Percentiles rank a stretch among this genome's conserved stretches.
These are phyloP conservation scores for Fusarium duplospermum DNA, from an alignment of 2,329 filamentous ascomycete species.

Conservation along the genomic window DNA sequence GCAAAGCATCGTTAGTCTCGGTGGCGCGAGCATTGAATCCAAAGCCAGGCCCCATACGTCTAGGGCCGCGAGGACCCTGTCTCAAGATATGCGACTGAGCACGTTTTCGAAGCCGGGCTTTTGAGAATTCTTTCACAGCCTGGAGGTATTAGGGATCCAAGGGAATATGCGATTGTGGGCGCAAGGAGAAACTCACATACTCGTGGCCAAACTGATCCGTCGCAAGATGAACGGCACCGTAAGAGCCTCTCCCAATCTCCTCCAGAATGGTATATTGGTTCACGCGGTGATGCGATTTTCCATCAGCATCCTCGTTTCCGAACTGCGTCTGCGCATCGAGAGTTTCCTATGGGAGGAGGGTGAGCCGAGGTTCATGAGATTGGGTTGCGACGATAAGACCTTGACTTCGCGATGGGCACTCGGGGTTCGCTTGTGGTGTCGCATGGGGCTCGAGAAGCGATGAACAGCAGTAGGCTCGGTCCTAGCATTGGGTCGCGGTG, in stretches of 20 bases:
- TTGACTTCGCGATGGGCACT: slow-evolving; percentile 69
- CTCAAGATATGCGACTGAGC: slow-evolving; percentile 89
- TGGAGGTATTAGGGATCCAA: slow-evolving; percentile 52
- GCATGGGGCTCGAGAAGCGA: slow-evolving; percentile 64
- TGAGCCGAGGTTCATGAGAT: slow-evolving; percentile 16
- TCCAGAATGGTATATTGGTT: slow-evolving; percentile 96
- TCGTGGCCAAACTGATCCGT: slow-evolving; percentile 91
- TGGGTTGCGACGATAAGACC: slow-evolving; percentile 49
- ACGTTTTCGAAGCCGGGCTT: slow-evolving; percentile 87
- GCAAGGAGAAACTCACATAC: slow-evolving; percentile 74
- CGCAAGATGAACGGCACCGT: slow-evolving; percentile 91
- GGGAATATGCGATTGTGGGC: background rate
- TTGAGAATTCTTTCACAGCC: slow-evolving; percentile 98
- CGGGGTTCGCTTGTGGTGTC: slow-evolving; percentile 68
- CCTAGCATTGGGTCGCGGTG: slow-evolving; percentile 44
- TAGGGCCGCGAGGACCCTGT: slow-evolving; percentile 54
- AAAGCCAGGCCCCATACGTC: slow-evolving; percentile 45
- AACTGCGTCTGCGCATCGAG: slow-evolving; percentile 90
- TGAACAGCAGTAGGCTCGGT: slow-evolving; percentile 55
- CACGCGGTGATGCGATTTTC: slow-evolving; percentile 83
- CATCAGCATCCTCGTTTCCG: slow-evolving; percentile 85
- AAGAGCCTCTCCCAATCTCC: slow-evolving; percentile 97
- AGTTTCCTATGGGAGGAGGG: slow-evolving; percentile 73
- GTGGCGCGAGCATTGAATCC: slow-evolving; percentile 52
- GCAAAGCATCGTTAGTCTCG: slow-evolving; percentile 78